Evolutionary conservation across 2,329 filamentous ascomycete species (phyloP).

Genomic region (Pestalotiopsis sp.): DNA sequence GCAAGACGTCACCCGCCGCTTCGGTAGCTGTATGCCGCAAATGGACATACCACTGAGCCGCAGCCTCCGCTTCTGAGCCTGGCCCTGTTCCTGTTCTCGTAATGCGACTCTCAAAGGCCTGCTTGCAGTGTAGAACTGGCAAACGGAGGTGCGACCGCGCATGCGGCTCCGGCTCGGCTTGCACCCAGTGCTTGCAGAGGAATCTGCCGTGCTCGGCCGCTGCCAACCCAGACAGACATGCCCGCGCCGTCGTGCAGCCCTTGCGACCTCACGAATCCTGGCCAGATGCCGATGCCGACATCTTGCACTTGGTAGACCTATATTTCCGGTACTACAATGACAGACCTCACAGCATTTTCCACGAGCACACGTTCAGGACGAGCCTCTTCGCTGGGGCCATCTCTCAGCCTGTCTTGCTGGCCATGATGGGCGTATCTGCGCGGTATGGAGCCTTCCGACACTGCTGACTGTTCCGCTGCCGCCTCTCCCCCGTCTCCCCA

Average conservation of each 20-base stretch:
- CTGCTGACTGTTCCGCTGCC: conserved; percentile 1
- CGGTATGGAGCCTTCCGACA: conserved; percentile 15
- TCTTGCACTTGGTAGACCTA: conserved; percentile 19
- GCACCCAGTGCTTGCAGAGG: conserved; percentile 1
- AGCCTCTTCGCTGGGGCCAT: conserved; percentile 17
- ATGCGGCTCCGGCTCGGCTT: not conserved
- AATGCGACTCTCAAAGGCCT: conserved; percentile 3
- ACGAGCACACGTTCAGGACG: conserved; percentile 22
- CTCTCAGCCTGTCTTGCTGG: conserved; percentile 19
- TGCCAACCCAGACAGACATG: not conserved
- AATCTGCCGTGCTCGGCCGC: not conserved
- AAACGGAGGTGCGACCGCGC: conserved; percentile 2
- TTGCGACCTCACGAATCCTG: not conserved
- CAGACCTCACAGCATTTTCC: conserved; percentile 27
- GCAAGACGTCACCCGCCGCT: not conserved
- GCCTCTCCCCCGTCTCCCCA: not conserved
- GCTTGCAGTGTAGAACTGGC: not conserved
- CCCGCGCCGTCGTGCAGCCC: not conserved
- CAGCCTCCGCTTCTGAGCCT: not conserved
- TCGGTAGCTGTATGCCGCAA: not conserved
- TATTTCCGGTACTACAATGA: conserved; percentile 26
- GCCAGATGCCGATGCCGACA: not conserved
- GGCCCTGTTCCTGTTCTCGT: not conserved
- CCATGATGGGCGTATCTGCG: conserved; percentile 24
- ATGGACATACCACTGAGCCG: too few relatives aligned